These are phyloP conservation scores for Veloboletus limbatus DNA, from an alignment of 1,284 basidiomycete genomes.

Conservation along the genomic window DNA sequence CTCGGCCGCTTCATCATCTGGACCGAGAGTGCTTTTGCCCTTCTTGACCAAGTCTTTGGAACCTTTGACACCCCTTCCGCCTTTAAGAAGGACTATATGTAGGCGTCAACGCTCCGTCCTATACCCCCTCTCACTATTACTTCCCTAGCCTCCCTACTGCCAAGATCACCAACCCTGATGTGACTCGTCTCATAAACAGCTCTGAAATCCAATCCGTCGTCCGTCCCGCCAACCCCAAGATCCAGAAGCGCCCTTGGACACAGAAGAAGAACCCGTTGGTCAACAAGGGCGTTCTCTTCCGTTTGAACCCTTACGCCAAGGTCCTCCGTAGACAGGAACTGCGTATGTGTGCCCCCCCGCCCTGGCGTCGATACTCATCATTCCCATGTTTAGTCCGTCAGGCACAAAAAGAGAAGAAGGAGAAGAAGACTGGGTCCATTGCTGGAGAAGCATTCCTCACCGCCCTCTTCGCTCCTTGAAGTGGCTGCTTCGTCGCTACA, in stretches of 20 bases:
- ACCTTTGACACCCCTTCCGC: slow-evolving; percentile 82
- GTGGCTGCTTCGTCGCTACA: background rate
- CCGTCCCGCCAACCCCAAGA: slow-evolving; percentile 79
- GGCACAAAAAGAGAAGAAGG: slow-evolving; percentile 62
- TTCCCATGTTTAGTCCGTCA: slow-evolving; percentile 60
- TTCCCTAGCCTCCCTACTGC: slow-evolving; percentile 75
- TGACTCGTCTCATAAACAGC: slow-evolving; percentile 98
- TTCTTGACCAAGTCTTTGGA: slow-evolving; percentile 94
- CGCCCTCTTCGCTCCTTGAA: slow-evolving; percentile 83
- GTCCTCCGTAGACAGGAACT: slow-evolving; percentile 86
- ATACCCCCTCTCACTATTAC: background rate
- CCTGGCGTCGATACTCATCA: background rate
- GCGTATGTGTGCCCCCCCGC: slow-evolving; percentile 48
- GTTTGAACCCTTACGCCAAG: slow-evolving; percentile 99
- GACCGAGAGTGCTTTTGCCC: slow-evolving; percentile 93
- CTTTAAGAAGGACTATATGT: slow-evolving; percentile 95
- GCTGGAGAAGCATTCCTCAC: slow-evolving; percentile 87
- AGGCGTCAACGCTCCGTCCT: slow-evolving; percentile 30
- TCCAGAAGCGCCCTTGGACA: slow-evolving; percentile 92
- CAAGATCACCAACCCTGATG: slow-evolving; percentile 97
- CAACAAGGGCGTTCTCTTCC: slow-evolving; percentile 97
- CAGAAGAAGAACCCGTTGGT: slow-evolving; percentile 99
- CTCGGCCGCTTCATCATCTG: slow-evolving; percentile 99
- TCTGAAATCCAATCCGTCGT: slow-evolving; percentile 95
- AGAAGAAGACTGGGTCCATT: slow-evolving; percentile 60